A percentile compares a stretch with the other conserved stretches of the same genome.
phyloP scores from a whole-genome alignment of 257 asterid genomes.

The Perilla frutescens region DNA sequence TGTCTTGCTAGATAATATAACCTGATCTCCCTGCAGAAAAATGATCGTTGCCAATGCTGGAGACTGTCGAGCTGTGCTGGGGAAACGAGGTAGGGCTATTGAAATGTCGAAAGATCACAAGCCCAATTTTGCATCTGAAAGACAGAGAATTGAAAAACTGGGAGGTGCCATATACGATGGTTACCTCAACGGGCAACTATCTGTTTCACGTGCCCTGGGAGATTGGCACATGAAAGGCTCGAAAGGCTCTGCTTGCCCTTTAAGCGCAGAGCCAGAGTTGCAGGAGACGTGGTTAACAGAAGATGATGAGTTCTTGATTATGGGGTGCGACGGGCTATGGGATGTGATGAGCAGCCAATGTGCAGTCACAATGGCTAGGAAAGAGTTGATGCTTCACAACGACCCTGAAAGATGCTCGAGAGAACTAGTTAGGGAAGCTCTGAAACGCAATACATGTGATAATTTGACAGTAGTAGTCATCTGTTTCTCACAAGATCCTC shows the following conservation, averaged over 20 bases:
- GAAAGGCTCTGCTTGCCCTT: constrained; percentile 73
- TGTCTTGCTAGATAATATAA: too few relatives aligned
- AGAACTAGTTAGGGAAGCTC: constrained; percentile 83
- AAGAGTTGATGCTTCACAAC: constrained; percentile 85
- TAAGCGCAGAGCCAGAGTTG: constrained; percentile 90
- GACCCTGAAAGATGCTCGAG: constrained; percentile 89
- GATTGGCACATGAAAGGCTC: constrained; percentile 98
- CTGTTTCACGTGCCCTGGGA: constrained; percentile 90
- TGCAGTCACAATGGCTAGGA: constrained; percentile 86
- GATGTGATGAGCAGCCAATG: constrained; percentile 96
- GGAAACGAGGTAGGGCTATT: constrained; percentile 83
- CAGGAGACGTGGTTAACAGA: constrained; percentile 69
- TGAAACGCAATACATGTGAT: constrained; percentile 82
- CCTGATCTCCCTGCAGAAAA: constrained; percentile 49
- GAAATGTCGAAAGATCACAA: constrained; percentile 91
- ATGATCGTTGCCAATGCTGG: constrained; percentile 93
- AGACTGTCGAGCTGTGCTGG: constrained; percentile 92
- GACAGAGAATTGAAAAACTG: constrained; percentile 71
- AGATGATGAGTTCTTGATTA: constrained; percentile 87
- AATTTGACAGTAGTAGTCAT: constrained; percentile 77
- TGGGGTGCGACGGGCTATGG: constrained; percentile 96
- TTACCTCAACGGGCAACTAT: constrained; percentile 84
- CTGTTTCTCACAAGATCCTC: constrained; percentile 92
- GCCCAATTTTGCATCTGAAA: constrained; percentile 73
- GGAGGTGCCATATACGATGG: constrained; percentile 93